Evolutionary conservation across 345 rosid species (phyloP).

Genomic region (Noccaea bulbosa): DNA sequence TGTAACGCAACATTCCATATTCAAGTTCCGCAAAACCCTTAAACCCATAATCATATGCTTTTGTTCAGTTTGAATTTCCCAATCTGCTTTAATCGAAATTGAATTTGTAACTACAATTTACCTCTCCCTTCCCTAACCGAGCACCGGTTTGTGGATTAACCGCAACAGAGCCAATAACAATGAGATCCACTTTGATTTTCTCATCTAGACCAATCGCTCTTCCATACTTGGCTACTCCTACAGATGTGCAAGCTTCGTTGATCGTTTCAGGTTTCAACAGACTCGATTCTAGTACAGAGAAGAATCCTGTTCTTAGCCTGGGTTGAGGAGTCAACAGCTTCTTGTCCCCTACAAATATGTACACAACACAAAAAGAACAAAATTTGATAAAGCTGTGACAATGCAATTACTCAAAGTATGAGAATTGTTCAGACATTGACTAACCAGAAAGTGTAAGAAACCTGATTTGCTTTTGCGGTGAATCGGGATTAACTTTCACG

Average conservation of each 20-base stretch:
- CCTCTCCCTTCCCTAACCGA: slow-evolving; percentile 97
- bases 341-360: slow-evolving; percentile 67
- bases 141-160: slow-evolving; percentile 84
- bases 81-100: not conserved
- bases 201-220: slow-evolving; percentile 80
- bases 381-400: too few species aligned
- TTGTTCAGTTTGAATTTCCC: not conserved
- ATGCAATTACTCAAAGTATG: too few species aligned
- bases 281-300: slow-evolving; percentile 67
- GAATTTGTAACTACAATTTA: slow-evolving; percentile 25
- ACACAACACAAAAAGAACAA: slow-evolving; percentile 6
- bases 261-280: slow-evolving; percentile 54
- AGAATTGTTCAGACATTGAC: slow-evolving; percentile 43
- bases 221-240: slow-evolving; percentile 88
- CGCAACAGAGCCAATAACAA: slow-evolving; percentile 88
- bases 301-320: slow-evolving; percentile 86
- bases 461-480: slow-evolving; percentile 95
- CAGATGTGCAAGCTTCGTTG: slow-evolving; percentile 76
- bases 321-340: slow-evolving; percentile 89
- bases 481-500: slow-evolving; percentile 91
- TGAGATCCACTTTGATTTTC: slow-evolving; percentile 75
- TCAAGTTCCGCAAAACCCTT: slow-evolving; percentile 98
- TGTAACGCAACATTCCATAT: slow-evolving; percentile 85
- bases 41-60: slow-evolving; percentile 13
- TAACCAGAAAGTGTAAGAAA: slow-evolving; percentile 82